These are phyloP conservation scores for Cyclospora cayetanensis DNA, from an alignment of 169 alveolate species.

Conservation along the genomic window DNA sequence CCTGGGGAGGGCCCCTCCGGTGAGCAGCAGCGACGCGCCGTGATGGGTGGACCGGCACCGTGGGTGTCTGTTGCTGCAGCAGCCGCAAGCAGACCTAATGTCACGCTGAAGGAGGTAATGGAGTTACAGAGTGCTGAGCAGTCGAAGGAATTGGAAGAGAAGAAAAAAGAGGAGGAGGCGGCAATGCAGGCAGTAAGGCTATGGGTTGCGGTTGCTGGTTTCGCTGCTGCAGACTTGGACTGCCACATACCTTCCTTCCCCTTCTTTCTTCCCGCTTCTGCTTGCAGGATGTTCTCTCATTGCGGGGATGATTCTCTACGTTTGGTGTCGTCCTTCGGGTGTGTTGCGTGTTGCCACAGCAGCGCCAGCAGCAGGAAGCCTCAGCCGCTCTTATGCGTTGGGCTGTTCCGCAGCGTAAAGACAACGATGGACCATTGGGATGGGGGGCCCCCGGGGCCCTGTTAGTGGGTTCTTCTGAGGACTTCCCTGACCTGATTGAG, in stretches of 20 bases:
- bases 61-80: conserved; percentile 58
- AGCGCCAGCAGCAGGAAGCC: conserved; percentile 41
- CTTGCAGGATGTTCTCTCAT: background rate
- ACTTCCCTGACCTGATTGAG: conserved; percentile 38
- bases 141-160: conserved; percentile 26
- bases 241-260: background rate
- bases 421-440: conserved; percentile 9
- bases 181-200: background rate
- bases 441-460: conserved; percentile 54
- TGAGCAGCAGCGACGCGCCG: conserved; percentile 55
- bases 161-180: conserved; percentile 24
- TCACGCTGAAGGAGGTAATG: conserved; percentile 30
- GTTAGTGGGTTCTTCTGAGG: conserved; percentile 27
- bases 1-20: conserved; percentile 9
- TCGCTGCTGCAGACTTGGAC: background rate
- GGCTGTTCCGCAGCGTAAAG: conserved; percentile 27
- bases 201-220: background rate
- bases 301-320: background rate
- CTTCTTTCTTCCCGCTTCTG: background rate
- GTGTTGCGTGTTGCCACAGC: conserved; percentile 53
- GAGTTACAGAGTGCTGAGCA: conserved; percentile 46
- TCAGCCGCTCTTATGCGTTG: conserved; percentile 50
- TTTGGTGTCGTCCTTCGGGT: too few relatives aligned
- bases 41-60: conserved; percentile 36
- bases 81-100: conserved; percentile 33